Conservation (phyloP, 2,329 filamentous ascomycete species). For the Pyrenophora teres region DNA sequence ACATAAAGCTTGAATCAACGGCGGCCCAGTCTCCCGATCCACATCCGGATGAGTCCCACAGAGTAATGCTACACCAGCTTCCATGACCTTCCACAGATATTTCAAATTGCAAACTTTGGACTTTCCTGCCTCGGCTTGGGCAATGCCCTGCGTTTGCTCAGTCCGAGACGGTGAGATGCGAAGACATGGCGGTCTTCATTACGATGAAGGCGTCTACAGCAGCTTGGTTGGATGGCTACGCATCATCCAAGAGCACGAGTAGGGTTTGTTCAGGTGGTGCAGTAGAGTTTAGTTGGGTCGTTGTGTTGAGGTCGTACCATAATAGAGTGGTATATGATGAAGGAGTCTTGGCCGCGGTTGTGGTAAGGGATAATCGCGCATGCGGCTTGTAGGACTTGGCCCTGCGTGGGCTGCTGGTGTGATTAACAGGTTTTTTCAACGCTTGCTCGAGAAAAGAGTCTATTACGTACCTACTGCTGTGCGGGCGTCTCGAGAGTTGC, state of each 20-base stretch:
- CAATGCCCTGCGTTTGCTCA: background rate
- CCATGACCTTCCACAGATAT: slow-evolving; percentile 24
- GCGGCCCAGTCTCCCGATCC: slow-evolving; percentile 21
- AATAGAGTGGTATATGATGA: slow-evolving; percentile 24
- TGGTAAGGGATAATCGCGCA: slow-evolving; percentile 23
- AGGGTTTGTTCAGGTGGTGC: background rate
- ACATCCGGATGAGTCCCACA: slow-evolving; percentile 24
- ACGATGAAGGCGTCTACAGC: slow-evolving; percentile 18
- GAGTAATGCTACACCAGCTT: slow-evolving; percentile 21
- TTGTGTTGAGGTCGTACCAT: slow-evolving; percentile 19
- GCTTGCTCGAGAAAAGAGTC: background rate
- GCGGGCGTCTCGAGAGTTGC: slow-evolving; percentile 23
- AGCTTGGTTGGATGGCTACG: slow-evolving; percentile 7
- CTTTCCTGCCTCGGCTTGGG: background rate
- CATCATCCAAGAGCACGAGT: slow-evolving; percentile 16
- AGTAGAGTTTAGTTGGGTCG: background rate
- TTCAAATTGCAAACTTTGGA: slow-evolving; percentile 17
- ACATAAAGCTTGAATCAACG: slow-evolving; percentile 24
- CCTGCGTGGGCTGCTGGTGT: slow-evolving; percentile 17
- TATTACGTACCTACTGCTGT: slow-evolving; percentile 11
- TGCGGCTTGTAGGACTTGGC: slow-evolving; percentile 22
- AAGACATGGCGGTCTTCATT: slow-evolving; percentile 14
- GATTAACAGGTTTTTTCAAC: too few relatives aligned
- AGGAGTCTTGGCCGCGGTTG: slow-evolving; percentile 23
- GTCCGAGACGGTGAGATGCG: slow-evolving; percentile 1